These are phyloP conservation scores for Leccinum sublutescens DNA, from an alignment of 768 basidiomycete species.

Conservation along the genomic window DNA sequence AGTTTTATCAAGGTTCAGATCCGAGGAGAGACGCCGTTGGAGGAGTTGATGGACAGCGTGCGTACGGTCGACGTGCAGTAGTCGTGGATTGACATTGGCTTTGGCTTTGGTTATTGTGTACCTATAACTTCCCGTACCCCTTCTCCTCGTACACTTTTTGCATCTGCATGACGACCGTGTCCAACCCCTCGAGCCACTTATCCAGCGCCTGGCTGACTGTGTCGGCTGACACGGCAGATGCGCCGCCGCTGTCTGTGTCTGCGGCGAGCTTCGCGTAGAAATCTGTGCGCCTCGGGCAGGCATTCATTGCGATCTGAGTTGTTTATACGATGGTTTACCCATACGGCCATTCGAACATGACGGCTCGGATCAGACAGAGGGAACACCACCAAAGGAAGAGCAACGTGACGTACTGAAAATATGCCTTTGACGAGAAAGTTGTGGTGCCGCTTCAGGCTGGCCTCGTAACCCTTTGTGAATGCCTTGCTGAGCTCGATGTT, in stretches of 20 bases:
- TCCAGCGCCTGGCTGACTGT: constrained; percentile 53
- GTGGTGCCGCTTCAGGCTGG: constrained; percentile 82
- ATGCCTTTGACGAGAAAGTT: constrained; percentile 68
- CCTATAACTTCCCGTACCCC: constrained; percentile 44
- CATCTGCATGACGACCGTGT: constrained; percentile 50
- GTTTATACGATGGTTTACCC: constrained; percentile 18
- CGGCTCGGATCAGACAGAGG: neutral
- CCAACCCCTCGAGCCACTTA: constrained; percentile 61
- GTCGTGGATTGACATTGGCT: too few relatives aligned
- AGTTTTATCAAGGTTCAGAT: too few relatives aligned
- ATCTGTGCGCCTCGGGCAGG: constrained; percentile 56
- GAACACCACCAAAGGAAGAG: neutral
- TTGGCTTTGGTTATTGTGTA: too few relatives aligned
- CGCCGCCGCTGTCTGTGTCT: constrained; percentile 55
- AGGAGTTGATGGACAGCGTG: too few relatives aligned
- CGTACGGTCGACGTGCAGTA: too few relatives aligned
- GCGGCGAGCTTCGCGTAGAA: constrained; percentile 63
- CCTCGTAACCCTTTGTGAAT: constrained; percentile 81
- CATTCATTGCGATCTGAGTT: constrained; percentile 49
- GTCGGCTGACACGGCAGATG: constrained; percentile 36
- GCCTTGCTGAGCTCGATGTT: constrained; percentile 54
- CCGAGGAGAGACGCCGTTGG: too few relatives aligned
- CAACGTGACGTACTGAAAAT: constrained; percentile 46
- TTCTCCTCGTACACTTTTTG: constrained; percentile 54
- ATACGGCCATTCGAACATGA: constrained; percentile 1